Conservation (phyloP, 441 rosid genomes). For the Syzygium syzygioides region DNA sequence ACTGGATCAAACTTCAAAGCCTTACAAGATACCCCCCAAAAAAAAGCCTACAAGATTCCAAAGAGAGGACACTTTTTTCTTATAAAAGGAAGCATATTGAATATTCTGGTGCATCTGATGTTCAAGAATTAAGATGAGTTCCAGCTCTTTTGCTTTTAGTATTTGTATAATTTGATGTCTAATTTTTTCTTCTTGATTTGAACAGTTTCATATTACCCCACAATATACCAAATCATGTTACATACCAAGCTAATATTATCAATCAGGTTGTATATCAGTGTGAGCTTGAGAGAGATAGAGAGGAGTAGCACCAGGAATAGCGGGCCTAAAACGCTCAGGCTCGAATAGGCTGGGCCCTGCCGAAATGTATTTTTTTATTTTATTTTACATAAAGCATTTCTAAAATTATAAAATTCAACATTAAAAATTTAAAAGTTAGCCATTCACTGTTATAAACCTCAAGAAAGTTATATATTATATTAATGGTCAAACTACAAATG, state of each 20-base stretch:
- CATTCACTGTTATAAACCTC: background rate
- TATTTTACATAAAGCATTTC: background rate
- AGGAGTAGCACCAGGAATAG: background rate
- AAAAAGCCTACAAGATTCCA: background rate
- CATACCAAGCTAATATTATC: background rate
- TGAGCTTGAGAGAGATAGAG: background rate
- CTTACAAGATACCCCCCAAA: background rate
- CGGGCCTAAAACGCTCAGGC: background rate
- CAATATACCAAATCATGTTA: background rate
- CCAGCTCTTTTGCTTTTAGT: background rate
- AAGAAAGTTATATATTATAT: background rate
- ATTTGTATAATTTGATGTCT: background rate
- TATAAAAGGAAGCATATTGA: background rate
- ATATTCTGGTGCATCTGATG: background rate
- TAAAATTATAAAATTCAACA: background rate
- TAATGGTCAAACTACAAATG: background rate
- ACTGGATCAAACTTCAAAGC: background rate
- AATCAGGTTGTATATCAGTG: fast-evolving
- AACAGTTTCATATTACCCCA: background rate
- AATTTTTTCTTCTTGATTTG: background rate
- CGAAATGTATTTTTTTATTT: background rate
- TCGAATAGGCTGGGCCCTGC: background rate
- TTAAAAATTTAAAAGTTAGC: background rate
- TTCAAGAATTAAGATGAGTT: background rate
- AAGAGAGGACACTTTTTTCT: background rate